Base-by-base conservation (phyloP, 768 basidiomycete genomes). In the Trametes cingulata region DNA sequence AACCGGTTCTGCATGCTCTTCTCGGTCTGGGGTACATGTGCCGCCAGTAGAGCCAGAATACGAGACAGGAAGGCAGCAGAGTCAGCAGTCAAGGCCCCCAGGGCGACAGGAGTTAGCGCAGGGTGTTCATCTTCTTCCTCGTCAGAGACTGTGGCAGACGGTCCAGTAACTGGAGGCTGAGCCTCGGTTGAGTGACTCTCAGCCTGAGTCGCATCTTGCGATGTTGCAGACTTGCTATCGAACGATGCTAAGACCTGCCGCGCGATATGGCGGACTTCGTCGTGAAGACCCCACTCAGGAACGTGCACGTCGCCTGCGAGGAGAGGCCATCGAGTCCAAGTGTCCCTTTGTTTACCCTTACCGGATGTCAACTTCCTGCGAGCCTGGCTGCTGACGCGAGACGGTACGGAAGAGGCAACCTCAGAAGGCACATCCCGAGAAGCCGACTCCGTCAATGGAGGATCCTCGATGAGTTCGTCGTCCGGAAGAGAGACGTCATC, bases 321-420 rank as follows among this genome's bases (percentile, higher is more conserved):
- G 51, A 91, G 79, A 1, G 91, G 91, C 91, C 91, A 93, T 7
- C 84, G 77, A 0, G 90, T 90, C 89, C 88, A 91, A 0, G 74
- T 75, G 65, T 87, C 83, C 68, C 68, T 71, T 40, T 36, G 29
- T 49, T 64, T 58, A 20, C n/a, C 42, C 67, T 67, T 65, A 68
- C 70, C 65, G 29, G 47, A 33, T 62, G 66, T 69, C 69, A 61
- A 53, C 63, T 33, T 56, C 45, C 43, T 50, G 52, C 48, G 52
- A n/a, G 50, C 47, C 29, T 35, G 62, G 22, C 40, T 39, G 48
- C 40, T 51, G 24, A 42, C 15, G n/a, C 24, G 51, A 24, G 48
- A 43, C n/a, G 37, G 43, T 7, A 22, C 17, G 22, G 58, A 52
- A 3, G 54, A 53, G 39, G 24, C 12, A 8, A 41, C 41, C 2